Evolutionary conservation across 345 rosid species (phyloP).

Genomic region (Jatropha curcas): DNA sequence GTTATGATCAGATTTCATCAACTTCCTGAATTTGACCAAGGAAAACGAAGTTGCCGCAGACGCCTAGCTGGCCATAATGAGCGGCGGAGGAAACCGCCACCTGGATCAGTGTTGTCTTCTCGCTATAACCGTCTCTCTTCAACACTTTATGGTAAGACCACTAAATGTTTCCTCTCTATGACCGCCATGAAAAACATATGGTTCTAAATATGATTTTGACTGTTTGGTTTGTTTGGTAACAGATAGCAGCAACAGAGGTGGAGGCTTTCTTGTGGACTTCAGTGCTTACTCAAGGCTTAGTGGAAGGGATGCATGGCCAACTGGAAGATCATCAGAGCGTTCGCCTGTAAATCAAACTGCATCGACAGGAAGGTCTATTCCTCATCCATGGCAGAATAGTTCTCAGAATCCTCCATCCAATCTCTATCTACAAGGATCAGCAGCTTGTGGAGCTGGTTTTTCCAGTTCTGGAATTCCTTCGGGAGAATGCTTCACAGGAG

Average conservation of each 20-base stretch:
- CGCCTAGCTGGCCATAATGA: conserved; percentile 95
- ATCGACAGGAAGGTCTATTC: conserved; percentile 33
- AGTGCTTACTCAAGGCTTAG: conserved; percentile 43
- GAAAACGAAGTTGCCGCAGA: conserved; percentile 91
- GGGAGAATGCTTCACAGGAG: conserved; percentile 68
- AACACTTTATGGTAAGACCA: conserved; percentile 55
- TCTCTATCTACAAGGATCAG: conserved; percentile 50
- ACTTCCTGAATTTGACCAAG: conserved; percentile 93
- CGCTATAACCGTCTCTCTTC: conserved; percentile 57
- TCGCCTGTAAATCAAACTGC: conserved; percentile 28
- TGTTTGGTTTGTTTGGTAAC: conserved; percentile 22
- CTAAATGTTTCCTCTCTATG: too few relatives aligned
- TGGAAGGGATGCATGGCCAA: conserved; percentile 44
- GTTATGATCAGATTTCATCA: conserved; percentile 68
- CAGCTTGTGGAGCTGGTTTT: conserved; percentile 45
- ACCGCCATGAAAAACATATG: conserved; percentile 2
- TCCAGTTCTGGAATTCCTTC: conserved; percentile 50
- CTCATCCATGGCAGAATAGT: conserved; percentile 46
- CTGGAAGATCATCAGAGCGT: conserved; percentile 34
- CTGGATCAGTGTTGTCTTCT: conserved; percentile 58
- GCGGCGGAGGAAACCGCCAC: conserved; percentile 89
- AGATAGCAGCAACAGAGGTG: conserved; percentile 49
- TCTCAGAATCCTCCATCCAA: conserved; percentile 49
- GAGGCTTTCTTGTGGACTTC: conserved; percentile 62
- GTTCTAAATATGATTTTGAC: not conserved